Evolutionary conservation across 352 stramenopile species (phyloP).

Genomic region (Phytophthora tentaculata): DNA sequence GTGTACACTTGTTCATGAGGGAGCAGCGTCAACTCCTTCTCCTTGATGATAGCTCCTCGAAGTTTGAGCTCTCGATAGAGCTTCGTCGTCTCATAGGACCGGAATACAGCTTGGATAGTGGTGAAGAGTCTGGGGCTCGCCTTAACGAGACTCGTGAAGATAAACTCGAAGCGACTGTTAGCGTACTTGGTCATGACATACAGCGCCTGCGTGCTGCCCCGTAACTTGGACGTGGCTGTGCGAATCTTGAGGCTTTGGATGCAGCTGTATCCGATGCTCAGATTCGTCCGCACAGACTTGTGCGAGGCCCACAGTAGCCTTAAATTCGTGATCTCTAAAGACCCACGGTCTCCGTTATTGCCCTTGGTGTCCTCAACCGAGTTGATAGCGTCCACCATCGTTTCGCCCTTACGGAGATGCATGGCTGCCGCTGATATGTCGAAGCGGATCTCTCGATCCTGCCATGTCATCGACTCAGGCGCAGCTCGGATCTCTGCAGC

Average conservation of each 20-base stretch:
- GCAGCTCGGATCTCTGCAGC: slow-evolving; percentile 62
- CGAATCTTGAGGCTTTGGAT: slow-evolving; percentile 90
- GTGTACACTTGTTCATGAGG: slow-evolving; percentile 92
- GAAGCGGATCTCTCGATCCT: slow-evolving; percentile 93
- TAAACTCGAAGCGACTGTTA: slow-evolving; percentile 92
- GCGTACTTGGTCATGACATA: slow-evolving; percentile 93
- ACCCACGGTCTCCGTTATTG: slow-evolving; percentile 93
- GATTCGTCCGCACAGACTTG: slow-evolving; percentile 84
- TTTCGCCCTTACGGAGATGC: slow-evolving; percentile 81
- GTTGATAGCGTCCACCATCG: slow-evolving; percentile 92
- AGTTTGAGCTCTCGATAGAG: slow-evolving; percentile 94
- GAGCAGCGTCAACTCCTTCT: slow-evolving; percentile 87
- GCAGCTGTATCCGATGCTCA: slow-evolving; percentile 89
- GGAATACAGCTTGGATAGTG: slow-evolving; percentile 92
- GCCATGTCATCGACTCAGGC: slow-evolving; percentile 80
- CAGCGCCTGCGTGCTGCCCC: slow-evolving; percentile 91
- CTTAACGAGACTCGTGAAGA: slow-evolving; percentile 95
- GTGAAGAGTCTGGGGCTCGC: slow-evolving; percentile 92
- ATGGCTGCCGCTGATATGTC: slow-evolving; percentile 71
- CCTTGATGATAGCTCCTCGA: slow-evolving; percentile 91
- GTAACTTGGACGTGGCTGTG: slow-evolving; percentile 88
- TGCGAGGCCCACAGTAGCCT: slow-evolving; percentile 91
- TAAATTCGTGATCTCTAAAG: slow-evolving; percentile 93
- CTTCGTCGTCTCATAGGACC: slow-evolving; percentile 93
- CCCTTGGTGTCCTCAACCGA: slow-evolving; percentile 95